phyloP scores from a whole-genome alignment of 2,329 filamentous ascomycete species.

The Penicillium sp. region DNA sequence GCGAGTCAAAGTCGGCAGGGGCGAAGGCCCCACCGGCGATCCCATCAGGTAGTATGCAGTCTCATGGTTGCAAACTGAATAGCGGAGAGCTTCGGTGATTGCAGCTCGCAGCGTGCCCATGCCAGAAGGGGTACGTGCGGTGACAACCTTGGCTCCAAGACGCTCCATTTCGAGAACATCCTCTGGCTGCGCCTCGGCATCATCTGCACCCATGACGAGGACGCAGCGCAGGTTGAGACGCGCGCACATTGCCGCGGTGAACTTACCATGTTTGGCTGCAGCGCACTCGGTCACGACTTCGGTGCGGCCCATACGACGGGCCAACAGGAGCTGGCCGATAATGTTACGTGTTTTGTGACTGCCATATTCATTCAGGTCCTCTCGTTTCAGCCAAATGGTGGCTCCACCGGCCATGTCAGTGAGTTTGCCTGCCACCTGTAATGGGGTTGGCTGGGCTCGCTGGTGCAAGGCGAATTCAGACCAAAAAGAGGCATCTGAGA shows the following conservation, averaged over 20 bases:
- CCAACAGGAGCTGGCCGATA: conserved; percentile 20
- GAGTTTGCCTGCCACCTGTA: conserved; percentile 17
- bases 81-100: conserved; percentile 24
- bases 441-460: conserved; percentile 14
- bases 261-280: conserved; percentile 22
- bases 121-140: conserved; percentile 19
- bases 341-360: conserved; percentile 23
- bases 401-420: conserved; percentile 17
- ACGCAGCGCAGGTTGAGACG: conserved; percentile 19
- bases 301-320: conserved; percentile 19
- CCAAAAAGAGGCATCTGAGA: conserved; percentile 26
- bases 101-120: conserved; percentile 22
- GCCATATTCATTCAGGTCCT: conserved; percentile 22
- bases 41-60: conserved; percentile 24
- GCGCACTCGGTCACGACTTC: conserved; percentile 25
- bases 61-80: conserved; percentile 23
- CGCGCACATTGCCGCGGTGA: conserved; percentile 22
- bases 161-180: conserved; percentile 21
- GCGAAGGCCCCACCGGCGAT: conserved; percentile 21
- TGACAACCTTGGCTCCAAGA: conserved; percentile 21
- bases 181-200: conserved; percentile 16
- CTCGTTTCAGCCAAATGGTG: conserved; percentile 25
- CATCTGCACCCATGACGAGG: conserved; percentile 21
- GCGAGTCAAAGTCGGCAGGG: conserved; percentile 21
- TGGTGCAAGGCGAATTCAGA: conserved; percentile 21